These are phyloP conservation scores for Galeopsis tetrahit DNA, from an alignment of 257 asterid species.

Conservation along the genomic window DNA sequence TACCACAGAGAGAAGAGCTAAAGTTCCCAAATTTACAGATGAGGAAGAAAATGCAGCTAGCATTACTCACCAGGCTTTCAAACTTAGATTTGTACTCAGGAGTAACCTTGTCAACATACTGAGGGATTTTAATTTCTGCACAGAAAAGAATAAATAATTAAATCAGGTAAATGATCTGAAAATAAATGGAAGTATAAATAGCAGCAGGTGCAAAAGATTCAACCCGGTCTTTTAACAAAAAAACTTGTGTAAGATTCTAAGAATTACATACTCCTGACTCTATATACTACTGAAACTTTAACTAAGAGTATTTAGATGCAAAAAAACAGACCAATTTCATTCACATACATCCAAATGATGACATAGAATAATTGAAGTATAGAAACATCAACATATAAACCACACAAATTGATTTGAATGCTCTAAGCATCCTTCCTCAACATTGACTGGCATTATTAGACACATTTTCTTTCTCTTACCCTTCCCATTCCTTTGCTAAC, in stretches of 20 bases:
- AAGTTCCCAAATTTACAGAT: not conserved
- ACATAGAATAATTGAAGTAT: not conserved
- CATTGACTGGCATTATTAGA: not conserved
- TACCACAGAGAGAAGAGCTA: slow-evolving; percentile 11
- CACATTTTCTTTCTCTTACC: not conserved
- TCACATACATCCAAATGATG: slow-evolving; percentile 2
- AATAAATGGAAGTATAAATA: slow-evolving; percentile 2
- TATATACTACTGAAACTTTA: slow-evolving; percentile 18
- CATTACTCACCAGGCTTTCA: slow-evolving; percentile 75
- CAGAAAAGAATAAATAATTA: slow-evolving; percentile 24
- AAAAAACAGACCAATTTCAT: not conserved
- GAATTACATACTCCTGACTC: slow-evolving; percentile 13
- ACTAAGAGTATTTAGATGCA: not conserved
- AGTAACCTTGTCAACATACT: slow-evolving; percentile 83
- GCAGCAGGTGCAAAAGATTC: slow-evolving; percentile 11
- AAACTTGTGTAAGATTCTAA: not conserved
- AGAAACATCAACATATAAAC: not conserved
- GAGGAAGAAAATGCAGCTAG: not conserved
- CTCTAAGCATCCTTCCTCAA: slow-evolving; percentile 10
- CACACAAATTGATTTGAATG: not conserved
- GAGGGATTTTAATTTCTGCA: slow-evolving; percentile 78
- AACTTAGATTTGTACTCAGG: slow-evolving; percentile 87
- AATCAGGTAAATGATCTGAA: slow-evolving; percentile 27
- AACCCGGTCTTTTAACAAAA: slow-evolving; percentile 1
- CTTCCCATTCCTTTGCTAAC: slow-evolving; percentile 7